Evolutionary conservation across 108 stramenopile genomes (phyloP).

Genomic region (Nannochloropsis gaditana): DNA sequence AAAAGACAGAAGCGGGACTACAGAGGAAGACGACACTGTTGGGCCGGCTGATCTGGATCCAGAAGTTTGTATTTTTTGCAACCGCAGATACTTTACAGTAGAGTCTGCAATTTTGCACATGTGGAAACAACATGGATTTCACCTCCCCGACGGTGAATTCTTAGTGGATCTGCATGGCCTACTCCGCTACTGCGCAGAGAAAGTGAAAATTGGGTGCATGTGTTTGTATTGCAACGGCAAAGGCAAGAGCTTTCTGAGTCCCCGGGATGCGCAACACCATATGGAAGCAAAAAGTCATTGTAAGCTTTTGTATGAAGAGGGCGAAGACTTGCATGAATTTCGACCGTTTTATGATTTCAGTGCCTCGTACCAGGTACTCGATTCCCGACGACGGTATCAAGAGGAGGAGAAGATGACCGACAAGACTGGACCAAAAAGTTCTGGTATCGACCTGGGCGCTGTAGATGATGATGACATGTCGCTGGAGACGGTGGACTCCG

Average conservation of each 20-base stretch:
- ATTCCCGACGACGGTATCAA: constrained; percentile 2
- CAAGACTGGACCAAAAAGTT: neutral
- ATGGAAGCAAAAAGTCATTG: constrained; percentile 68
- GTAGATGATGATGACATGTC: neutral
- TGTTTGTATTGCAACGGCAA: constrained; percentile 85
- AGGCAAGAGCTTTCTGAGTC: constrained; percentile 72
- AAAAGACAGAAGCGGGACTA: neutral
- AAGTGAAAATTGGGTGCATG: constrained; percentile 79
- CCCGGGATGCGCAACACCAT: constrained; percentile 59
- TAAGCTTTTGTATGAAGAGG: constrained; percentile 78
- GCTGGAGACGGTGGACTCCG: neutral
- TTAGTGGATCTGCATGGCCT: constrained; percentile 69
- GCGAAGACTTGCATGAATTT: constrained; percentile 82
- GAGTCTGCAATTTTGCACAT: constrained; percentile 51
- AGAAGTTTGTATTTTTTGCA: constrained; percentile 1
- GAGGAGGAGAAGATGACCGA: neutral
- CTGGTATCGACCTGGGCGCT: neutral
- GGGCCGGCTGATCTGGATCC: neutral
- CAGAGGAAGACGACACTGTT: neutral
- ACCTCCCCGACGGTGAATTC: constrained; percentile 83
- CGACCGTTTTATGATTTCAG: constrained; percentile 91
- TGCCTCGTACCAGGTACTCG: constrained; percentile 61
- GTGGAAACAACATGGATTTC: constrained; percentile 70
- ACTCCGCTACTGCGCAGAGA: constrained; percentile 82
- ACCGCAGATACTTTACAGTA: neutral